Base-by-base conservation (phyloP, 257 asterid genomes). In the Ehretia macrophylla region DNA sequence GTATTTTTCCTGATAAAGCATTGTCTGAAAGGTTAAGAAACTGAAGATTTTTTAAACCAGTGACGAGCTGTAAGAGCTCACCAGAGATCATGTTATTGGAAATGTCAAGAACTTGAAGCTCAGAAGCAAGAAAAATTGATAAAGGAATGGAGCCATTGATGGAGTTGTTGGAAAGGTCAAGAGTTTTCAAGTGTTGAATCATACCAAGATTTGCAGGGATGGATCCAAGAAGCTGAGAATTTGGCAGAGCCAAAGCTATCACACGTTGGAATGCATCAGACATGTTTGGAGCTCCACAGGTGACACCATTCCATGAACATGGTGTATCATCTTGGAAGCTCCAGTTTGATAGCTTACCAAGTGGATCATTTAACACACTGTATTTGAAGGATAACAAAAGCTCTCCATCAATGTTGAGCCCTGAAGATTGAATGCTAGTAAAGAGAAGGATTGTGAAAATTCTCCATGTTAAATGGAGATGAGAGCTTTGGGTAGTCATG, bases 71-170 rank as follows among this genome's bases (percentile, higher is more conserved):
- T 27, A 94, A 80, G 48, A 93, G 50, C 45, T 50, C 80, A 8
- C 99, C 99, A 67, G 91, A 78, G 65, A 93, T 85, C 68, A 83
- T 60, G 47, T 93, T 93, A 58, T 80, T 76, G 0, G 99, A 89
- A 11, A 89, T 65, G 74, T 89, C 97, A 17, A 93, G 85, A 14
- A 46, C 4, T 23, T 74, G 74, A 18, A 93, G 95, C 68, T 79
- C 65, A 1, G 86, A 51, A 51, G 95, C 87, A 22, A 35, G 59
- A 68, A 89, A 89, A 8, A 93, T 68, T 13, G 87, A 65, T 0
- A 60, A n/a, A 5, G 97, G 97, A 17, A 93, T 69, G 0, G 99
- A 80, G 8, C 97, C 97, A 44, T 89, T 89, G 42, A 93, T 72
- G 16, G 94, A 89, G 56, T 93, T 93, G 64, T 76, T 83, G 50